A percentile compares a stretch with the other conserved stretches of the same genome.
These are phyloP conservation scores for Clarireedia monteithiana DNA, from an alignment of 2,329 filamentous ascomycete genomes.

Conservation along the genomic window DNA sequence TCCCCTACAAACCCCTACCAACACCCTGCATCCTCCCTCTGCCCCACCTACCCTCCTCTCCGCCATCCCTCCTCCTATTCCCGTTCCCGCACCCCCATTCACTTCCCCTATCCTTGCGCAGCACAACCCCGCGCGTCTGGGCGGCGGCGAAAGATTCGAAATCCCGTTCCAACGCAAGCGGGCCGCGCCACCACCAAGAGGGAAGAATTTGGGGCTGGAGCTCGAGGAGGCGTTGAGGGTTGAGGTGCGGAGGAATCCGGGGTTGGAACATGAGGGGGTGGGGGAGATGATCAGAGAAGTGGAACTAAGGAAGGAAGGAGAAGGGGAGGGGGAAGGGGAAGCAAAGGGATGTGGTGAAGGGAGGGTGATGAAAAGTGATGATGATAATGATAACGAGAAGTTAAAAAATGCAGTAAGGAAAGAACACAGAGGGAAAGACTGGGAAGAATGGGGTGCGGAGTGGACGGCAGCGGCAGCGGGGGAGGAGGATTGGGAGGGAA, in stretches of 20 bases:
- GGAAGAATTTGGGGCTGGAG: background rate
- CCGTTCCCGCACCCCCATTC: no score
- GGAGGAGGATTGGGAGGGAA: no score
- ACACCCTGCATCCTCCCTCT: no score
- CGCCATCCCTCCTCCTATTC: no score
- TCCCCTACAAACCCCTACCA: no score
- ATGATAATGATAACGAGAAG: background rate
- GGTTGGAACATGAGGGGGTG: background rate
- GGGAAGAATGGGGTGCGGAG: background rate
- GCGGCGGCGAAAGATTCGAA: background rate
- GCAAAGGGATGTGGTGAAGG: background rate
- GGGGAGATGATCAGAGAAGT: background rate
- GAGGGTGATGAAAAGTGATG: no score
- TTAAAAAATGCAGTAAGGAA: background rate
- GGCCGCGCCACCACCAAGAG: background rate
- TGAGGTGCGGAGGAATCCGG: background rate
- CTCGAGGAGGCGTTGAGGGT: conserved; percentile 2
- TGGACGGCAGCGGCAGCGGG: no score
- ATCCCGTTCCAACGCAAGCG: background rate
- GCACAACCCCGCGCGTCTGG: no score
- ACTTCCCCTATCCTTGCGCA: no score
- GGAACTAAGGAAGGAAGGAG: background rate
- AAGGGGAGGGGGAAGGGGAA: background rate
- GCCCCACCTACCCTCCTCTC: no score
- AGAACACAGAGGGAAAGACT: background rate